Evolutionary conservation across 169 alveolate genomes (phyloP).

Genomic region (Babesia bigemina): DNA sequence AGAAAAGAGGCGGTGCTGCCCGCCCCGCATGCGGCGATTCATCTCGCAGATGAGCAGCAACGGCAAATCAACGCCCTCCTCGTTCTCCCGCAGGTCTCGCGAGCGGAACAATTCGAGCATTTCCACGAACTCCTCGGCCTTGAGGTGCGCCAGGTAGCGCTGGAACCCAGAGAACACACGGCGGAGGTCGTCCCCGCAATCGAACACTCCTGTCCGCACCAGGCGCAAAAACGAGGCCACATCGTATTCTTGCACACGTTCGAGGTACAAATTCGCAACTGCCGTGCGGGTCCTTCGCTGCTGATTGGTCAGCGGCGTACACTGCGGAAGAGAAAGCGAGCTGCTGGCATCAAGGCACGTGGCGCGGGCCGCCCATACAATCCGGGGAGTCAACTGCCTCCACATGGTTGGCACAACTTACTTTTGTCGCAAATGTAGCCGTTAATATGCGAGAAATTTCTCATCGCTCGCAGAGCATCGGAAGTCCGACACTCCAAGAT

Average conservation of each 20-base stretch:
- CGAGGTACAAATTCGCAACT: slow-evolving; percentile 2
- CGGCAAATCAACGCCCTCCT: slow-evolving; percentile 34
- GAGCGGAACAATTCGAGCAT: slow-evolving; percentile 18
- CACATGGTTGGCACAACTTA: neutral
- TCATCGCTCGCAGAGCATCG: too few relatives aligned
- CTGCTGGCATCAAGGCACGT: neutral
- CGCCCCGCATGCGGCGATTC: slow-evolving; percentile 14
- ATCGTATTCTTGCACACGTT: slow-evolving; percentile 13
- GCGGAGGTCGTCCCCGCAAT: slow-evolving; percentile 3
- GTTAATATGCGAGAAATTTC: too few relatives aligned
- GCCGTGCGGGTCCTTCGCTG: too few relatives aligned
- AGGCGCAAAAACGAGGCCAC: neutral
- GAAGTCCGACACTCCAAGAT: too few relatives aligned
- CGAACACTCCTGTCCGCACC: slow-evolving; percentile 14
- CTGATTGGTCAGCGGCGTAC: too few relatives aligned
- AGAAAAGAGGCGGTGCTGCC: slow-evolving; percentile 21
- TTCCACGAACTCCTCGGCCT: slow-evolving; percentile 36
- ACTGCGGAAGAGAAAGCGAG: too few relatives aligned
- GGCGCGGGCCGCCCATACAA: neutral
- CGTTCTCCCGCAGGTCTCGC: slow-evolving; percentile 35
- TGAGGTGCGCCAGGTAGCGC: slow-evolving; percentile 29
- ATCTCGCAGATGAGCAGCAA: slow-evolving; percentile 43
- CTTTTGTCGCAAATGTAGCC: too few relatives aligned
- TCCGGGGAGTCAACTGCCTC: neutral
- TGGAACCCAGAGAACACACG: slow-evolving; percentile 35